Evolutionary conservation across 148 eudicot genomes (phyloP).

Genomic region (Gaultheria prostrata): DNA sequence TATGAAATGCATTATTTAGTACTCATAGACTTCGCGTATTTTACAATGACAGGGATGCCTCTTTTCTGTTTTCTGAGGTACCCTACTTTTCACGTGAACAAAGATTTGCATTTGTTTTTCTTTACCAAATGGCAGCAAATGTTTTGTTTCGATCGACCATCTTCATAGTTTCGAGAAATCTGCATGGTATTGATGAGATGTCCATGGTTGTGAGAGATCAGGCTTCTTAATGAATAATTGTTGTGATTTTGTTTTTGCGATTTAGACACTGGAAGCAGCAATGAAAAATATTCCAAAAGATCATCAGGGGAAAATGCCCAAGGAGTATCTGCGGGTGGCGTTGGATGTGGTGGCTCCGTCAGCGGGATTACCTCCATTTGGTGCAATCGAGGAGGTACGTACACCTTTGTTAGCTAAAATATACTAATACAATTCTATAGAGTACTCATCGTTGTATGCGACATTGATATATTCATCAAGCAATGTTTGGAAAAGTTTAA

Average conservation of each 20-base stretch:
- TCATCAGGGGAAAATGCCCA: constrained; percentile 58
- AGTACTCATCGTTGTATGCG: neutral
- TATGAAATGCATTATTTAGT: neutral
- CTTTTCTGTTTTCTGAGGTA: neutral
- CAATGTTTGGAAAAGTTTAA: no score
- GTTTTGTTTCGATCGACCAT: neutral
- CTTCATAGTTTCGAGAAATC: neutral
- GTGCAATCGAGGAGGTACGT: constrained; percentile 87
- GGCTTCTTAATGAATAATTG: neutral
- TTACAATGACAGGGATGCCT: neutral
- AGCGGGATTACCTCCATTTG: constrained; percentile 83
- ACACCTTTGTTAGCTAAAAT: neutral
- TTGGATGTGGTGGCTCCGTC: constrained; percentile 72
- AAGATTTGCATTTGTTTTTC: neutral
- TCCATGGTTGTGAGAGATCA: neutral
- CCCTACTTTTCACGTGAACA: neutral
- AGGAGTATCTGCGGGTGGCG: constrained; percentile 56
- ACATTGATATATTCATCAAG: neutral
- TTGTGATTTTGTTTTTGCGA: neutral
- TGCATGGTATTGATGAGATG: neutral
- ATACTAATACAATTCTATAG: neutral
- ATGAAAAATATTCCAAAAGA: constrained; percentile 56
- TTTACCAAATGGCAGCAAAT: neutral
- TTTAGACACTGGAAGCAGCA: constrained; percentile 61
- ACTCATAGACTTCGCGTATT: neutral